These are phyloP conservation scores for Prillingera fragicola DNA, from an alignment of 1,284 basidiomycete species.

Conservation along the genomic window DNA sequence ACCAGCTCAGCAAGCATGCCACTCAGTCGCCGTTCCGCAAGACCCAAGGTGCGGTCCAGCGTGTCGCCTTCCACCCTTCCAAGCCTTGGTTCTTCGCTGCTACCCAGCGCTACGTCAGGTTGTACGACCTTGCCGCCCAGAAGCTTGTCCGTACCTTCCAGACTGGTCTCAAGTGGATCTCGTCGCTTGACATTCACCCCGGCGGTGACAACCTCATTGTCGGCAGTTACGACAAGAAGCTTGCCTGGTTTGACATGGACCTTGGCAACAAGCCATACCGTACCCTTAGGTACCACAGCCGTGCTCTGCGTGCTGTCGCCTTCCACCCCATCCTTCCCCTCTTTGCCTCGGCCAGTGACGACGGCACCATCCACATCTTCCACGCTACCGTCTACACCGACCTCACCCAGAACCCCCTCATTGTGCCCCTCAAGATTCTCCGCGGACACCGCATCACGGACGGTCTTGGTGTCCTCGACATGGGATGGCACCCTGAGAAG, in stretches of 20 bases:
- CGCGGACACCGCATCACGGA: slow-evolving; percentile 79
- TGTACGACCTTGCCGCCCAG: slow-evolving; percentile 94
- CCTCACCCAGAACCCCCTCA: slow-evolving; percentile 88
- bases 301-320: slow-evolving; percentile 82
- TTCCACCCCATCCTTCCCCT: slow-evolving; percentile 94
- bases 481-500: slow-evolving; percentile 81
- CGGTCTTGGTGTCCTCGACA: slow-evolving; percentile 82
- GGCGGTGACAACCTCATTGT: slow-evolving; percentile 93
- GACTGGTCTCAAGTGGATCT: slow-evolving; percentile 95
- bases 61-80: slow-evolving; percentile 87
- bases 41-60: slow-evolving; percentile 82
- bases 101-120: slow-evolving; percentile 92
- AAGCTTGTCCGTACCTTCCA: slow-evolving; percentile 85
- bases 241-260: slow-evolving; percentile 98
- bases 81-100: slow-evolving; percentile 98
- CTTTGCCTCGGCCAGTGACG: slow-evolving; percentile 92
- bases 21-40: slow-evolving; percentile 97
- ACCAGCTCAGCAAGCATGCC: slow-evolving; percentile 86
- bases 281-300: slow-evolving; percentile 88
- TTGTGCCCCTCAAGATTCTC: slow-evolving; percentile 95
- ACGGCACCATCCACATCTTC: slow-evolving; percentile 95
- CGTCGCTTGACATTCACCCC: slow-evolving; percentile 91
- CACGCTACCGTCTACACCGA: slow-evolving; percentile 91
- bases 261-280: slow-evolving; percentile 94
- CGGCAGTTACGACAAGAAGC: slow-evolving; percentile 92